phyloP scores from a whole-genome alignment of 2,329 filamentous ascomycete species.

The Hypoxylon sp. region DNA sequence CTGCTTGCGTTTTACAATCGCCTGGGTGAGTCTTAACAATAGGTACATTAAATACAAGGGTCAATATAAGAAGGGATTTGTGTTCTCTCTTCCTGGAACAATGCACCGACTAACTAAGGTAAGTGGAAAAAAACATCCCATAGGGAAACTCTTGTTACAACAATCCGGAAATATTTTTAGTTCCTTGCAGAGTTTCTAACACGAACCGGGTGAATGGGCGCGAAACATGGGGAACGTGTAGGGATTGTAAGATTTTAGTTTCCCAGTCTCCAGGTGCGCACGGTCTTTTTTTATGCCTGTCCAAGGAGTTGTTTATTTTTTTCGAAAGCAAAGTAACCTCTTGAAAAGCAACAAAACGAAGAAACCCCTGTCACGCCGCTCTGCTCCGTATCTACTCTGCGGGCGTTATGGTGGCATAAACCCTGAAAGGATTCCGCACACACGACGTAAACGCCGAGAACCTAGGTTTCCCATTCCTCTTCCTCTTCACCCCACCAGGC shows the following conservation, averaged over 20 bases:
- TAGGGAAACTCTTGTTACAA: background rate
- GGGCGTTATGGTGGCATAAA: background rate
- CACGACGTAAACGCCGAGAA: slow-evolving; percentile 7
- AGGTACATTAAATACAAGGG: too few relatives aligned
- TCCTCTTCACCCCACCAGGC: background rate
- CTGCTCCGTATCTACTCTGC: background rate
- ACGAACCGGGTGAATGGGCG: background rate
- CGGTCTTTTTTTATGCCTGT: background rate
- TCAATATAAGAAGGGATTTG: background rate
- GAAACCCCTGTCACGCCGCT: background rate
- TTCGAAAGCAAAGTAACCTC: background rate
- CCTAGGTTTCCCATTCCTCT: background rate
- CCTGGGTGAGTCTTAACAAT: too few relatives aligned
- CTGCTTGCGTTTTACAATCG: background rate
- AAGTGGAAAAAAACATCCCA: background rate
- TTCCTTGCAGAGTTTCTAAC: background rate
- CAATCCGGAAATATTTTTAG: background rate
- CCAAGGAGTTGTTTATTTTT: background rate
- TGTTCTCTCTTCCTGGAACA: background rate
- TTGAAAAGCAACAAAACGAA: background rate
- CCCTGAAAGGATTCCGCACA: slow-evolving; percentile 13
- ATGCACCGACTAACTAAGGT: background rate
- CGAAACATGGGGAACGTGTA: background rate
- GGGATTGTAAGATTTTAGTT: background rate
- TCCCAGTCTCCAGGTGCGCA: background rate